Base-by-base conservation (phyloP, 192 early-diverging fungal species). In the Entomortierella chlamydospora region DNA sequence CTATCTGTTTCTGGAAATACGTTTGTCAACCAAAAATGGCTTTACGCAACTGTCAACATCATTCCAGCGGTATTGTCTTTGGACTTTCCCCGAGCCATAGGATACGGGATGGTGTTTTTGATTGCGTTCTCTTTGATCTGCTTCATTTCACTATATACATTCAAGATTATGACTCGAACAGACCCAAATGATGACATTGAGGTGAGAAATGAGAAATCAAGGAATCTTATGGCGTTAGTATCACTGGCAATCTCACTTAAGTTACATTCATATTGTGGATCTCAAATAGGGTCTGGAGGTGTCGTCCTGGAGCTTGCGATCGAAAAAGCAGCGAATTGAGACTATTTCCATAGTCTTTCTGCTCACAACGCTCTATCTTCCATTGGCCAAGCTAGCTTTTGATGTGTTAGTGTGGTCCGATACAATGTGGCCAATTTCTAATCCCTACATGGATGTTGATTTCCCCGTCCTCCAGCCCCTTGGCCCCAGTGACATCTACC, bases 381-480 rank as follows among this genome's bases (percentile, higher is more conserved):
- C 82, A 2, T 49, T 81, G 26, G 67, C 82, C 13, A 83, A 81
- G 45, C 55, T 83, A 2, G 74, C 82, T 1, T 68, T 83, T 31
- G 82, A 81, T 33, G 72, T 70, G 23, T 49, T 83, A 1, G 76
- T 83, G 22, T 83, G 82, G 82, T 71, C 82, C 13, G 77, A 73
- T 34, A 74, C 68, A 22, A 76, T 83, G 58, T 81, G 76, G 76
- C 71, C 77, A 0, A 56, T 81, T 29, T 2, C 41, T 12, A 83
- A 83, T 33, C 82, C 82, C 28, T 83, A 83, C 58, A 58, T 33
- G 13, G 57, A 42, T 26, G 25, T 31, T 13, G 82, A 83, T 29
- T 65, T 60, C 28, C 82, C 82, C 2, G 68, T 30, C 12, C 62
- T 83, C 20, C 30, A 57, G n/a, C 68, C 81, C 0, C 56, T 77